Conservation (phyloP, 176 grass and related monocot species). For the Bolboschoenus planiculmis region DNA sequence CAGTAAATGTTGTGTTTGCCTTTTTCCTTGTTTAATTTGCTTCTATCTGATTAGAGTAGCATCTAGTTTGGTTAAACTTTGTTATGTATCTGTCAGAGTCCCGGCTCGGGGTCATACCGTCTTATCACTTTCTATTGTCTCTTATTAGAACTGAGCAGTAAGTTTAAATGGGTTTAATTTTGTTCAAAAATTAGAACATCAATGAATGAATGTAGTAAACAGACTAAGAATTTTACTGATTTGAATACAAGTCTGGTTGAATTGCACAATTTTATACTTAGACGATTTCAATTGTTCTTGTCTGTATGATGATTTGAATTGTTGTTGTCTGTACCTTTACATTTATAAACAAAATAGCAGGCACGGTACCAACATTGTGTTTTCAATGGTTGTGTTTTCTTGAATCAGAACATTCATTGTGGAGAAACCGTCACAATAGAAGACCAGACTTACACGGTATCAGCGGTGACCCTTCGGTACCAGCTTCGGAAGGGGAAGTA, state of each 20-base stretch:
- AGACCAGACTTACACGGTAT: constrained; percentile 73
- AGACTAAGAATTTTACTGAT: background rate
- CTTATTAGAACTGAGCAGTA: background rate
- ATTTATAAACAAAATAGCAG: background rate
- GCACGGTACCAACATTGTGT: background rate
- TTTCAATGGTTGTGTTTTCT: background rate
- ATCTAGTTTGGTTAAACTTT: background rate
- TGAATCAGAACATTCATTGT: constrained; percentile 81
- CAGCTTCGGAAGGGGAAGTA: constrained; percentile 90
- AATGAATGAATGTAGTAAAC: background rate
- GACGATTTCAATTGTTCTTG: background rate
- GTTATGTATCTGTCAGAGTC: background rate
- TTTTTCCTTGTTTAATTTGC: background rate
- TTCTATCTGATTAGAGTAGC: background rate
- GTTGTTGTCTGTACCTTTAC: background rate
- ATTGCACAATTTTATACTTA: background rate
- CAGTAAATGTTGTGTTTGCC: background rate
- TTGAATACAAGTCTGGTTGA: background rate
- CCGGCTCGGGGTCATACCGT: background rate
- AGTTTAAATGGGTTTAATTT: background rate
- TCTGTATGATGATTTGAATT: no score
- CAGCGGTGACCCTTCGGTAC: constrained; percentile 73
- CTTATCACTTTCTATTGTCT: background rate
- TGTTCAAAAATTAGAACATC: background rate
- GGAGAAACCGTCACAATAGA: constrained; percentile 94